Conservation (phyloP, 495 filamentous ascomycete genomes). For the Aspergillus heteromorphus region DNA sequence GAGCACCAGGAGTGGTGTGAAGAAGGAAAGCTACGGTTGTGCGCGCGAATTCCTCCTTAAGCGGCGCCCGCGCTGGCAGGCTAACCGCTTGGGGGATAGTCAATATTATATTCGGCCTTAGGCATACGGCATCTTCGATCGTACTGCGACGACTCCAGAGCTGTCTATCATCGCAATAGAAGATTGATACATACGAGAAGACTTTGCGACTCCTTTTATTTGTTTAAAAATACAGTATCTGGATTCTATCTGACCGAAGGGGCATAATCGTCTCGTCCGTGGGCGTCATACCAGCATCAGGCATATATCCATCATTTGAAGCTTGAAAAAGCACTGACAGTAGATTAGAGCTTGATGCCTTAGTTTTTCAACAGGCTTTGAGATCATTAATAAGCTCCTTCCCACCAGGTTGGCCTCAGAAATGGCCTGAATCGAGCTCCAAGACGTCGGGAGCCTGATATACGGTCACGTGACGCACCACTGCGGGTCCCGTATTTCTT, state of each 20-base stretch:
- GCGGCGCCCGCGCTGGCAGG: neutral
- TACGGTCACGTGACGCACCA: constrained; percentile 13
- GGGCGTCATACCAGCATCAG: too few relatives aligned
- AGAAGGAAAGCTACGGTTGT: constrained; percentile 23
- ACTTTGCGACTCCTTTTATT: too few relatives aligned
- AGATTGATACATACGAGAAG: too few relatives aligned
- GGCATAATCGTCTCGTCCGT: too few relatives aligned
- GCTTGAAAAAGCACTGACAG: too few relatives aligned
- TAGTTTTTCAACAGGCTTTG: too few relatives aligned
- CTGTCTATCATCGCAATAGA: neutral
- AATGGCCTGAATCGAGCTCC: neutral
- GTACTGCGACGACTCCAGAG: neutral
- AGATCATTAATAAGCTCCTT: too few relatives aligned
- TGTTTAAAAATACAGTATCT: too few relatives aligned
- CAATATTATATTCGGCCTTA: neutral
- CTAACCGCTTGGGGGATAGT: constrained; percentile 16
- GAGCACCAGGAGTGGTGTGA: constrained; percentile 41
- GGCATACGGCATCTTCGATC: neutral
- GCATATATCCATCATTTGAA: too few relatives aligned
- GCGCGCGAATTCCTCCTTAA: constrained; percentile 11
- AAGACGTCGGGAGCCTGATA: neutral
- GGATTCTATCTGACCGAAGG: too few relatives aligned
- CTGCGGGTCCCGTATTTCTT: constrained; percentile 17
- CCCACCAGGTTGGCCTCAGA: too few relatives aligned
- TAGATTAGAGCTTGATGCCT: too few relatives aligned